These are phyloP conservation scores for Paramecium tetraurelia DNA, from an alignment of 73 alveolate species.

Conservation along the genomic window DNA sequence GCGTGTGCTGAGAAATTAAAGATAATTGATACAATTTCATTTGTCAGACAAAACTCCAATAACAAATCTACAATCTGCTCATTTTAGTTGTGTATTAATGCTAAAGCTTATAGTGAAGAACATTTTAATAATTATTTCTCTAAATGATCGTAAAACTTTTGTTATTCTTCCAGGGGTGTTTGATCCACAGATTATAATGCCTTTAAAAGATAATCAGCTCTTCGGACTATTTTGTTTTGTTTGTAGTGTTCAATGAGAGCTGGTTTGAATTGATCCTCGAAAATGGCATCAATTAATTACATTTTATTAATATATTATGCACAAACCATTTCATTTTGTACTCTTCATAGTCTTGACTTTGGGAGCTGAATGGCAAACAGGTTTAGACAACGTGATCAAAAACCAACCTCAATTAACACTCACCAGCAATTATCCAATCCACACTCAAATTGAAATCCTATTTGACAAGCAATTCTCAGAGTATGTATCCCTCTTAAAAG, in stretches of 20 bases:
- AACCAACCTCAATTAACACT: not conserved
- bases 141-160: not conserved
- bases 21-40: not conserved
- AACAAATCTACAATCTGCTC: not conserved
- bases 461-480: constrained; percentile 14
- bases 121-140: not conserved
- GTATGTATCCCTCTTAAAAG: not conserved
- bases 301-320: not conserved
- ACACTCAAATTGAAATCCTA: not conserved
- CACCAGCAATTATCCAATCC: constrained; percentile 25
- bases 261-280: not conserved
- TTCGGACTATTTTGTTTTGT: not conserved
- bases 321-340: not conserved
- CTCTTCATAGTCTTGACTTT: not conserved
- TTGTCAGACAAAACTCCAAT: not conserved
- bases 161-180: not conserved
- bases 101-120: not conserved
- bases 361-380: constrained; percentile 34
- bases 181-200: not conserved
- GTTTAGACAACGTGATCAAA: not conserved
- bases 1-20: not conserved
- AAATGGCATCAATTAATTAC: constrained; percentile 9
- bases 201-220: not conserved
- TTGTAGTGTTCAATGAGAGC: not conserved
- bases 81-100: not conserved